phyloP scores from a whole-genome alignment of 768 basidiomycete species.

The Boletus tylopilopsis region DNA sequence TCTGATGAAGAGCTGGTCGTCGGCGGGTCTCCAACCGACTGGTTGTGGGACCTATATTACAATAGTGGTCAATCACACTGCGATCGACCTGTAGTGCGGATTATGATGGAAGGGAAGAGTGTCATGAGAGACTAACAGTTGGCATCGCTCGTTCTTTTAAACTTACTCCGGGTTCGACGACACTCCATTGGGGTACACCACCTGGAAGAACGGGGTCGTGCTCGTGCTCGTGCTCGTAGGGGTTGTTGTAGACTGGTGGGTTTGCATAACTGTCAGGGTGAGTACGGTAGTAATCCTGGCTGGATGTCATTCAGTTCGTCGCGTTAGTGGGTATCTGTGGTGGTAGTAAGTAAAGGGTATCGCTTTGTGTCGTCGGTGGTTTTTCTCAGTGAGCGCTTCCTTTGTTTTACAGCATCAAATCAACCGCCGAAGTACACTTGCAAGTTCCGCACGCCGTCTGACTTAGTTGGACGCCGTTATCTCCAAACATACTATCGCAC shows the following conservation, averaged over 20 bases:
- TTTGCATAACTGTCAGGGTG: slow-evolving; percentile 13
- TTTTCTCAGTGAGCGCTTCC: background rate
- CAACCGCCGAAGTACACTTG: too few species aligned
- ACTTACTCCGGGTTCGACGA: slow-evolving; percentile 16
- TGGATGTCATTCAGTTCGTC: slow-evolving; percentile 21
- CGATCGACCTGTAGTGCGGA: slow-evolving; percentile 20
- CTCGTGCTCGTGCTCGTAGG: slow-evolving; percentile 25
- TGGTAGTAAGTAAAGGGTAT: background rate
- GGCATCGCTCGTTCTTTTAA: slow-evolving; percentile 30
- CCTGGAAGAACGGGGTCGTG: slow-evolving; percentile 27
- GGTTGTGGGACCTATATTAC: slow-evolving; percentile 64
- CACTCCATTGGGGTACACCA: slow-evolving; percentile 24
- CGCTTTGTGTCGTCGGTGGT: slow-evolving; percentile 15
- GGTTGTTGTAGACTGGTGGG: slow-evolving; percentile 5
- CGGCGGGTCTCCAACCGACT: slow-evolving; percentile 57
- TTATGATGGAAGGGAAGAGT: slow-evolving; percentile 2
- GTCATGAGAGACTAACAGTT: slow-evolving; percentile 29
- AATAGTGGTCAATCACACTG: slow-evolving; percentile 23
- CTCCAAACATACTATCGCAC: too few species aligned
- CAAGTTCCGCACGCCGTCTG: too few species aligned
- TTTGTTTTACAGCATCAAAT: background rate
- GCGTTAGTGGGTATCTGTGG: slow-evolving; percentile 15
- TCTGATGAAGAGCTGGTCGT: slow-evolving; percentile 65
- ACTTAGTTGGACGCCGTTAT: too few species aligned
- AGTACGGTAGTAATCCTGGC: slow-evolving; percentile 23